phyloP scores from a whole-genome alignment of 257 asterid genomes.

The Penstemon eatonii region DNA sequence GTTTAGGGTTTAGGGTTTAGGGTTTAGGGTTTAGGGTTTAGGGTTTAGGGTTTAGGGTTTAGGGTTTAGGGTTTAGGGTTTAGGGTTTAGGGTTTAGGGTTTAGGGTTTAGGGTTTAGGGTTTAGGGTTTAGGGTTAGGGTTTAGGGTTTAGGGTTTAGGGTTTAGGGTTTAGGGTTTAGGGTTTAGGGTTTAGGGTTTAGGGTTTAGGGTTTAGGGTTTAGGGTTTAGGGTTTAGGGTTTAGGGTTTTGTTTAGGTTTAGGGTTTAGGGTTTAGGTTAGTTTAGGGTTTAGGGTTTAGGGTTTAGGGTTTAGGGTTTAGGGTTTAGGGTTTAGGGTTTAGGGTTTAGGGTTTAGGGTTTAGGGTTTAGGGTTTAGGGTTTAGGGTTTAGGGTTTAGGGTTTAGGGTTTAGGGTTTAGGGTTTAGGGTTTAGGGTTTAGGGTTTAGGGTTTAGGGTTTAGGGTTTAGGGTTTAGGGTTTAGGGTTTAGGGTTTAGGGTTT shows the following conservation, averaged over 20 bases:
- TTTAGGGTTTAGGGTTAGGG: constrained; percentile 26
- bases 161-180: constrained; percentile 21
- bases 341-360: constrained; percentile 34
- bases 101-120: constrained; percentile 25
- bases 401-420: constrained; percentile 28
- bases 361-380: constrained; percentile 34
- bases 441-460: constrained; percentile 22
- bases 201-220: constrained; percentile 24
- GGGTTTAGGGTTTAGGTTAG: too few relatives aligned
- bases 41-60: background rate
- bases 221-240: constrained; percentile 27
- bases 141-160: constrained; percentile 23
- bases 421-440: constrained; percentile 30
- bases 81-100: constrained; percentile 19
- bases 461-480: constrained; percentile 21
- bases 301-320: constrained; percentile 35
- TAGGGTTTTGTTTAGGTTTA: constrained; percentile 15
- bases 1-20: background rate
- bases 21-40: background rate
- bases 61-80: background rate
- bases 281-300: constrained; percentile 29
- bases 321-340: constrained; percentile 31
- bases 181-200: constrained; percentile 18
- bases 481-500: constrained; percentile 26
- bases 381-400: constrained; percentile 27